Evolutionary conservation across 208 protist species (phyloP).

Genomic region (Crithidia fasciculata): DNA sequence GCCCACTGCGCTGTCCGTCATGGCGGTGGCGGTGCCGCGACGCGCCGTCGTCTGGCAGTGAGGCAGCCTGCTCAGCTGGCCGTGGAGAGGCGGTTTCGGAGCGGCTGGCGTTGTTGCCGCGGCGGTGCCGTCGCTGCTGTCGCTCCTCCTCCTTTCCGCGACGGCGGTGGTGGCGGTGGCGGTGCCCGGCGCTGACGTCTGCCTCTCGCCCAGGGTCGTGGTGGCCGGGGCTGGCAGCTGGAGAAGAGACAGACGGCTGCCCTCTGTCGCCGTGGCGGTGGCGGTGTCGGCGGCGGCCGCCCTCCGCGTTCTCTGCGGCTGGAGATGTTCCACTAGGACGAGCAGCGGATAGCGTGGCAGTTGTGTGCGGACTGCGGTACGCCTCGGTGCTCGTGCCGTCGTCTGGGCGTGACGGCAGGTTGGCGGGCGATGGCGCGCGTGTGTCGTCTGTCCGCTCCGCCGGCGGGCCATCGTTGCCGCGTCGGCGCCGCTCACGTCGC

Average conservation of each 20-base stretch:
- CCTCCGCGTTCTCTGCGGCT: neutral
- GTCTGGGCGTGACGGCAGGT: constrained; percentile 1
- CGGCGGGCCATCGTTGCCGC: constrained; percentile 5
- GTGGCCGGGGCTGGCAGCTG: neutral
- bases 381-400: neutral
- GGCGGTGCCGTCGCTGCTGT: constrained; percentile 3
- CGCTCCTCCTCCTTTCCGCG: constrained; percentile 2
- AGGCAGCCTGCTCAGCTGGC: neutral
- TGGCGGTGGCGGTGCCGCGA: constrained; percentile 10
- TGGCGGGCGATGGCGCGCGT: constrained; percentile 13
- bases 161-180: constrained; percentile 9
- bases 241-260: neutral
- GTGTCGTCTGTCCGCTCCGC: constrained; percentile 8
- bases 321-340: too few species aligned
- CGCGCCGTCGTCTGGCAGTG: neutral
- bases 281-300: constrained; percentile 13
- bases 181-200: neutral
- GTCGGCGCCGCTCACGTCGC: constrained; percentile 14
- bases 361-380: constrained; percentile 1
- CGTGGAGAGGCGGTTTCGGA: constrained; percentile 12
- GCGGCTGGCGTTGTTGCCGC: neutral
- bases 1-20: neutral
- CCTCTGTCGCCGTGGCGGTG: constrained; percentile 8
- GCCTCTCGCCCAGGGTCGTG: neutral
- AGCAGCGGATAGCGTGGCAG: neutral